Evolutionary conservation across 768 basidiomycete species (phyloP).

Genomic region (Lentinus brumalis): DNA sequence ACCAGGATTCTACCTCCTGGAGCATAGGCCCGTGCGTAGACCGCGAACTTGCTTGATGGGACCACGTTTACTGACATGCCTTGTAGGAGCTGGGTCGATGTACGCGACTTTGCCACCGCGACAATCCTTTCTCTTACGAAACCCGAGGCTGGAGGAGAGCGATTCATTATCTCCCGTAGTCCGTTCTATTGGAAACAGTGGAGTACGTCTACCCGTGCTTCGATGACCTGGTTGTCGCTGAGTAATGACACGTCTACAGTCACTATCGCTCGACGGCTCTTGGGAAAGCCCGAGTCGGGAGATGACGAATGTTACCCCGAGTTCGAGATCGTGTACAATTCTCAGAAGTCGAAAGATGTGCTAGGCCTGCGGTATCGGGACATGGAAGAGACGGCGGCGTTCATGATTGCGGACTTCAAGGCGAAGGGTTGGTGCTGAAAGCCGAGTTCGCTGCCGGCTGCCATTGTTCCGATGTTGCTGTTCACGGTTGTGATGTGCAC

Average conservation of each 20-base stretch:
- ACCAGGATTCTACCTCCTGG: not conserved
- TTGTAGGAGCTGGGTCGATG: conserved; percentile 19
- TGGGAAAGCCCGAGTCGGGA: not conserved
- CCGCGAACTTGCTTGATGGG: not conserved
- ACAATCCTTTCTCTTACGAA: conserved; percentile 16
- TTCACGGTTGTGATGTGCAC: no score
- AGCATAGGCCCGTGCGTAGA: not conserved
- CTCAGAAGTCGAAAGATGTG: conserved; percentile 3
- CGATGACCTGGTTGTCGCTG: not conserved
- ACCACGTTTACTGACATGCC: not conserved
- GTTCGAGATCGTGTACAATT: not conserved
- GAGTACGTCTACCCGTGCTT: not conserved
- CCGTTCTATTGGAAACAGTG: conserved; percentile 14
- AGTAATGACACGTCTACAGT: not conserved
- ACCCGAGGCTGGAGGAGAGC: conserved; percentile 36
- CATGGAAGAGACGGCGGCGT: conserved; percentile 22
- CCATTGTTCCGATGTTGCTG: no score
- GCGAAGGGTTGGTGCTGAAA: conserved; percentile 23
- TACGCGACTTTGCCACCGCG: conserved; percentile 20
- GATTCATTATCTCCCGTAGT: conserved; percentile 36
- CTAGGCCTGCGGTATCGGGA: conserved; percentile 23
- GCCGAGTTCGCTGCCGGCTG: not conserved
- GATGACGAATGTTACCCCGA: not conserved
- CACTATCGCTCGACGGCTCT: not conserved
- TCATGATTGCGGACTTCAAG: conserved; percentile 27